Base-by-base conservation (phyloP, 1,284 basidiomycete genomes). In the Tilletia caries region DNA sequence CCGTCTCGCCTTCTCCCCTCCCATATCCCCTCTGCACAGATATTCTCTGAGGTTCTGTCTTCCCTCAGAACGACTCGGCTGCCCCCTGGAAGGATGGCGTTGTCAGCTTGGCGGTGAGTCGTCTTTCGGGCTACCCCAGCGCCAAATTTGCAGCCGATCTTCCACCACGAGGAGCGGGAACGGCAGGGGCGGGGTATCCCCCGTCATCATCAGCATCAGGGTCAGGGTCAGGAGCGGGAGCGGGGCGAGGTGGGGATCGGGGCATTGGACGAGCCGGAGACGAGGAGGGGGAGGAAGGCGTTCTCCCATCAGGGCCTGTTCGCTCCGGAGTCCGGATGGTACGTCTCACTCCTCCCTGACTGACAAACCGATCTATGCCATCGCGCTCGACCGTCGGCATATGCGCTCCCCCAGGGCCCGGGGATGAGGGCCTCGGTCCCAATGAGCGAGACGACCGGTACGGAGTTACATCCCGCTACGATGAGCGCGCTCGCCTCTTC, bases 331-430 rank as follows among this genome's bases (percentile, higher is more conserved):
- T n/a, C n/a, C n/a, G 15, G 58, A 62, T 62, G 32, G 58, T 62
- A 29, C 48, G 48, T 27, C 43, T 44, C 23, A 8, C 23, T 52
- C 27, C 8, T 12, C 54, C 25, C 54, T 32, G 23, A 23, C 25
- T 27, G 25, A 50, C 25, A 18, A 50, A 89, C 89, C 43, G 93
- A 95, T 76, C 87, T 96, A 18, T 80, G 79, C 68, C 72, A 78
- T 60, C 58, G 93, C 91, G 82, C 79, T 89, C 88, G 70, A 52
- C 71, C 74, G 68, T 78, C 75, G 33, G 71, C 78, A 60, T 75
- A 70, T 43, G 50, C 78, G 0, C 69, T 82, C 67, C 66, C 69
- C 18, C 65, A 66, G 5, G 58, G 58, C 13, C 58, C 58, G 29
- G 58, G 58, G 18, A 62, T 62, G 18, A 27, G 58, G 10, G 58